Conservation (phyloP, 1,284 basidiomycete species). For the Phellopilus nigrolimitatus region DNA sequence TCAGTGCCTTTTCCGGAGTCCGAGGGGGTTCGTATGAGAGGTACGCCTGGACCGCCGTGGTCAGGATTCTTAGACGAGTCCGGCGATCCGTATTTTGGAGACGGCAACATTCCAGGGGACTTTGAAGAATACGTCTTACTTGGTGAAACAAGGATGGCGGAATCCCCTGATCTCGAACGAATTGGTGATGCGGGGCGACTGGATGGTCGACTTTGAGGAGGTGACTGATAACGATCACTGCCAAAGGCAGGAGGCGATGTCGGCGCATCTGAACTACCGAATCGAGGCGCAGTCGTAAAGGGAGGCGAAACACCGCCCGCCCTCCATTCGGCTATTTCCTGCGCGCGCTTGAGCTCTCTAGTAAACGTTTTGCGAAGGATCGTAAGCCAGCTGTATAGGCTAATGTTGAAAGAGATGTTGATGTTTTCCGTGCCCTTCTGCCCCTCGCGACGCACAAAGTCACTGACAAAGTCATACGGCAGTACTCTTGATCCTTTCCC, state of each 20-base stretch:
- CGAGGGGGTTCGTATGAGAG: not conserved
- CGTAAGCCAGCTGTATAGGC: slow-evolving; percentile 76
- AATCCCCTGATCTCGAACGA: slow-evolving; percentile 4
- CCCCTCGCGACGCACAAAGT: slow-evolving; percentile 52
- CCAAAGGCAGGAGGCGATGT: slow-evolving; percentile 6
- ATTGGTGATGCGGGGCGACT: slow-evolving; percentile 16
- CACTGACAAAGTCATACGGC: slow-evolving; percentile 68
- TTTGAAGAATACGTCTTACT: not conserved
- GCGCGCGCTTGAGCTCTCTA: slow-evolving; percentile 70
- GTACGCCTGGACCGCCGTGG: not conserved
- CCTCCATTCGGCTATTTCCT: slow-evolving; percentile 50
- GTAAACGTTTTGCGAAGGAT: slow-evolving; percentile 66
- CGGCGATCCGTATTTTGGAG: not conserved
- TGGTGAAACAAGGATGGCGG: slow-evolving; percentile 3
- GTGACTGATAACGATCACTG: slow-evolving; percentile 7
- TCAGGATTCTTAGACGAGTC: not conserved
- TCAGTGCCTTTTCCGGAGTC: not conserved
- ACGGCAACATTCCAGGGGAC: not conserved
- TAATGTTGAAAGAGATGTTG: slow-evolving; percentile 77
- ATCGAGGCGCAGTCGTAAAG: slow-evolving; percentile 27
- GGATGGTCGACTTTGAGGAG: slow-evolving; percentile 9
- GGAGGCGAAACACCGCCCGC: slow-evolving; percentile 29
- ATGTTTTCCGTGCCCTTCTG: slow-evolving; percentile 62
- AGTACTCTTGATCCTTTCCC: slow-evolving; percentile 39
- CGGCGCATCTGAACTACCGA: slow-evolving; percentile 19